Evolutionary conservation across 2,329 filamentous ascomycete genomes (phyloP).

Genomic region (Verticillium dahliae): DNA sequence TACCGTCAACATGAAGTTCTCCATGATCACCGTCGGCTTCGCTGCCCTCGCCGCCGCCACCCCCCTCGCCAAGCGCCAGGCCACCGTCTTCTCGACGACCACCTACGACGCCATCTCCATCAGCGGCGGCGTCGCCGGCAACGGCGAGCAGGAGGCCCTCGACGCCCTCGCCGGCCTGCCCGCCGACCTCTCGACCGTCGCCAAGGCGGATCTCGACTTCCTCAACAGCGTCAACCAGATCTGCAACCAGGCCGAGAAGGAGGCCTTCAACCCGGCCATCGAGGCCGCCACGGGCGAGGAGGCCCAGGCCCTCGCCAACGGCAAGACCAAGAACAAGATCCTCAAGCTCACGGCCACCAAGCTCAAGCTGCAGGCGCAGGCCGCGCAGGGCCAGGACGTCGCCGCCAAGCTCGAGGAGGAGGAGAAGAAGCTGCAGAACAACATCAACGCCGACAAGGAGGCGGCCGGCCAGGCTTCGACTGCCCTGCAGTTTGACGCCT

Average conservation of each 20-base stretch:
- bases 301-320: slow-evolving; percentile 42
- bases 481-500: slow-evolving; percentile 10
- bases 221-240: slow-evolving; percentile 44
- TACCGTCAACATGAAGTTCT: slow-evolving; percentile 25
- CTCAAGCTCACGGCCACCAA: slow-evolving; percentile 48
- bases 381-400: slow-evolving; percentile 43
- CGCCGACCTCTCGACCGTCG: slow-evolving; percentile 36
- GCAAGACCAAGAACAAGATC: slow-evolving; percentile 56
- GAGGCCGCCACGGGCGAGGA: slow-evolving; percentile 36
- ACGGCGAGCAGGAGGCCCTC: slow-evolving; percentile 34
- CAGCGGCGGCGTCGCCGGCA: slow-evolving; percentile 36
- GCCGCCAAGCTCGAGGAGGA: slow-evolving; percentile 36
- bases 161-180: slow-evolving; percentile 28
- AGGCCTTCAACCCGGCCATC: slow-evolving; percentile 49
- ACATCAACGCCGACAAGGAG: slow-evolving; percentile 39
- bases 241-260: slow-evolving; percentile 44
- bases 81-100: slow-evolving; percentile 22
- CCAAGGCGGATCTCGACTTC: slow-evolving; percentile 38
- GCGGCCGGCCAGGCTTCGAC: slow-evolving; percentile 40
- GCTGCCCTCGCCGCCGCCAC: slow-evolving; percentile 18
- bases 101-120: slow-evolving; percentile 40
- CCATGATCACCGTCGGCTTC: slow-evolving; percentile 19
- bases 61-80: slow-evolving; percentile 18
- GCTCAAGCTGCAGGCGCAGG: slow-evolving; percentile 40
- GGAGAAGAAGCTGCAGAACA: slow-evolving; percentile 45